Evolutionary conservation across 2,329 filamentous ascomycete genomes (phyloP), one percentile per base, ranked within the genome.

Genomic region (Aspergillus persii): DNA sequence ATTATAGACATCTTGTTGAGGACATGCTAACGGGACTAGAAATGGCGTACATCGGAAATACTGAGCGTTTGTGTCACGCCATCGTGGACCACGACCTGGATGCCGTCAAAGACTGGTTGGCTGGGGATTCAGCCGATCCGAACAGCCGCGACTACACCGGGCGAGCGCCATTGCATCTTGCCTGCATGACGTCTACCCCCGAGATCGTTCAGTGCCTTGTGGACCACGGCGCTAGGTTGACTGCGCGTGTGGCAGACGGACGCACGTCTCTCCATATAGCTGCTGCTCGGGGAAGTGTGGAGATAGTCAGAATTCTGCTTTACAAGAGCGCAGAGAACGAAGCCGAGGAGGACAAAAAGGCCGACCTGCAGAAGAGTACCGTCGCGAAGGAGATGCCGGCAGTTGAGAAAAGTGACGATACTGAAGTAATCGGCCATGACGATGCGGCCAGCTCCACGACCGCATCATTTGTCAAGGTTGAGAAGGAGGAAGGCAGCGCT

Each of bases 11-110:
- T 5, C 29, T 26, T 6, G 9, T 41, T 11, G 15, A 33, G 7
- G 12, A 41, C n/a, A 4, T n/a, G 12, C 50, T 64, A 49, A 56
- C 50, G 6, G n/a, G 33, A 4, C 4, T n/a, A 74, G 90, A 93
- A 64, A 95, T 96, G 91, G 91, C 91, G 0, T 96, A 96, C 65
- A 83, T 96, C 39, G 90, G 91, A 9, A 90, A 92, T 64, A 93
- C 90, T 1, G 86, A 86, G 41, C 81, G 84, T 15, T 81, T 96
- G 2, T 96, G 90, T 68, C 89, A 92, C 69, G 91, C 90, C 0
- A 96, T 96, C 58, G 86, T 93, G 3, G 87, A 92, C 65, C 80
- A 83, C 1, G 88, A 96, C 71, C 66, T 89, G 3, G 86, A 90
- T 41, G 83, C 86, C 62, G 89, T 96, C 3, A 74, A 85, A 65